A percentile compares a stretch with the other conserved stretches of the same genome.
phyloP scores from a whole-genome alignment of 768 basidiomycete species.

The Auricularia sp. region DNA sequence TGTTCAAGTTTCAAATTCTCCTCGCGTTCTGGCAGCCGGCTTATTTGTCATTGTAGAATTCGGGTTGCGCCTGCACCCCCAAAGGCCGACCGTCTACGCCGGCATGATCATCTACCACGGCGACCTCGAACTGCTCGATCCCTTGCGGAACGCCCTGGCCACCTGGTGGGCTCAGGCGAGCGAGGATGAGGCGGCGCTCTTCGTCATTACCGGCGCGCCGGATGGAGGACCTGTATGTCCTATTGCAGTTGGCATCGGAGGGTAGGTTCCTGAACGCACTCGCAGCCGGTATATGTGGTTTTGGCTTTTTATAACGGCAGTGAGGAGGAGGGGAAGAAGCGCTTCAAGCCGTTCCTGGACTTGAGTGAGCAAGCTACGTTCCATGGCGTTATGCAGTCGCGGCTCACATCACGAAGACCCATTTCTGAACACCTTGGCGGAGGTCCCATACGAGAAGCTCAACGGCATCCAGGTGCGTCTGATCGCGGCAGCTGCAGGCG shows the following conservation, averaged over 20 bases:
- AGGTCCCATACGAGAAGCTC: constrained; percentile 39
- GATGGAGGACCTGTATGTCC: neutral
- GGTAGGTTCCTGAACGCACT: neutral
- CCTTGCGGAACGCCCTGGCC: neutral
- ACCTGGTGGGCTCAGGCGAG: neutral
- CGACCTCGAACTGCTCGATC: neutral
- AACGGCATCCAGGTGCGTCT: constrained; percentile 30
- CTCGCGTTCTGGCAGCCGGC: neutral
- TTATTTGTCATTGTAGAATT: neutral
- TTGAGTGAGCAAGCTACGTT: neutral
- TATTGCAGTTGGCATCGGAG: neutral
- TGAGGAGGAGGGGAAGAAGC: neutral
- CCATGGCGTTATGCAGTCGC: too few species aligned
- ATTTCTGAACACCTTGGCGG: constrained; percentile 28
- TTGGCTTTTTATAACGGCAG: neutral
- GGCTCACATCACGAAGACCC: constrained; percentile 24
- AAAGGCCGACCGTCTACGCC: constrained; percentile 34
- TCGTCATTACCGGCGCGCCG: neutral
- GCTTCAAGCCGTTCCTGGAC: neutral
- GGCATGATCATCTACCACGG: neutral
- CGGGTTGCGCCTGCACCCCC: constrained; percentile 19
- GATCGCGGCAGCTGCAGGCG: neutral
- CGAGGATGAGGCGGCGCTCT: neutral
- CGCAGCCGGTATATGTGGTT: neutral
- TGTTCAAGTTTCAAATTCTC: neutral